These are phyloP conservation scores for Saturnispora mendoncae DNA, from an alignment of 805 yeast species.

Conservation along the genomic window DNA sequence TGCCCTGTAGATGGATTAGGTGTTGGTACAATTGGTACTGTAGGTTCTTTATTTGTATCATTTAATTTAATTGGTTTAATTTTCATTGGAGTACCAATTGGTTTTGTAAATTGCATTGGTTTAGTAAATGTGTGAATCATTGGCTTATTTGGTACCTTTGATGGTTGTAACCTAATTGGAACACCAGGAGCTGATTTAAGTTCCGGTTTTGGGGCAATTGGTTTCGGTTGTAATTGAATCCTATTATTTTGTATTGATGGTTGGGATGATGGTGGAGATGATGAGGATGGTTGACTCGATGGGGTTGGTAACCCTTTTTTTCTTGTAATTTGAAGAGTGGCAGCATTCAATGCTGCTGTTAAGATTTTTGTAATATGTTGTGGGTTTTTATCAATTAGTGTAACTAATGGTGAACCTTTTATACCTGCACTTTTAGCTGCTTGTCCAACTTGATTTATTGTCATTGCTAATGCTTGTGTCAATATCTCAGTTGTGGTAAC, in stretches of 20 bases:
- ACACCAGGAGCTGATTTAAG: not conserved
- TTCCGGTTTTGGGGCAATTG: slow-evolving; percentile 5
- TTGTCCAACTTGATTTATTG: slow-evolving; percentile 81
- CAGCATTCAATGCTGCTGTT: slow-evolving; percentile 74
- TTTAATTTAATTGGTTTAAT: slow-evolving; percentile 9
- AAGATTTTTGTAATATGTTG: slow-evolving; percentile 69
- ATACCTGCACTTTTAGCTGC: slow-evolving; percentile 82
- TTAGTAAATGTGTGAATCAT: slow-evolving; percentile 14
- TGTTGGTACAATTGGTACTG: not conserved
- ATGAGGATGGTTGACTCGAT: slow-evolving; percentile 5
- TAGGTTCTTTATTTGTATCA: slow-evolving; percentile 4
- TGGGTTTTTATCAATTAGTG: slow-evolving; percentile 73
- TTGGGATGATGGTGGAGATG: slow-evolving; percentile 8
- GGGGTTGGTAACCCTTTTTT: slow-evolving; percentile 35
- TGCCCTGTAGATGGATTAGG: slow-evolving; percentile 6
- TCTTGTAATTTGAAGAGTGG: slow-evolving; percentile 53
- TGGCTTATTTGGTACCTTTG: slow-evolving; percentile 14
- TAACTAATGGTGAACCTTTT: slow-evolving; percentile 67
- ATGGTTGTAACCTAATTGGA: slow-evolving; percentile 8
- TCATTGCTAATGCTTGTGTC: slow-evolving; percentile 87
- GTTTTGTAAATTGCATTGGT: slow-evolving; percentile 11
- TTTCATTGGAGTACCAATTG: slow-evolving; percentile 5
- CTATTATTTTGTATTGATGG: slow-evolving; percentile 7
- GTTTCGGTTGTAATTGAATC: not conserved
- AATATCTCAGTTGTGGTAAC: slow-evolving; percentile 76